Conservation (phyloP, 495 filamentous ascomycete genomes). For the Talaromyces wortmannii region DNA sequence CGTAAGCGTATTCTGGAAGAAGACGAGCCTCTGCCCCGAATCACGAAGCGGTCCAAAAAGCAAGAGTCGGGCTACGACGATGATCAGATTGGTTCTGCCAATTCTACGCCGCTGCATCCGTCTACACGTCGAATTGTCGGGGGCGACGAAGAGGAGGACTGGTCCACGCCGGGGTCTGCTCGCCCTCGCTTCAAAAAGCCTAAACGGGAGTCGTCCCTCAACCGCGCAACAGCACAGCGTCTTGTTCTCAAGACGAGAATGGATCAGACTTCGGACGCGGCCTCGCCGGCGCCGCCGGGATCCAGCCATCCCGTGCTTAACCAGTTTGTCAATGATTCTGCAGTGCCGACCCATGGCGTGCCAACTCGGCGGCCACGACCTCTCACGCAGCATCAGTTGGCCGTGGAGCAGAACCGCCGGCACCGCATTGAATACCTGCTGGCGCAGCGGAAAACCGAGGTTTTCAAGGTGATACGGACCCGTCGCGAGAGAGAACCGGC, state of each 20-base stretch:
- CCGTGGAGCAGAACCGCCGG: constrained; percentile 81
- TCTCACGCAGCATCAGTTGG: constrained; percentile 87
- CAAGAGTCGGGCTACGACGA: constrained; percentile 31
- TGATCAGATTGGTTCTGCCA: constrained; percentile 29
- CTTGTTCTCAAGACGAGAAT: constrained; percentile 42
- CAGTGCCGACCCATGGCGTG: constrained; percentile 16
- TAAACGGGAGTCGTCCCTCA: constrained; percentile 30
- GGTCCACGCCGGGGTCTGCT: constrained; percentile 24
- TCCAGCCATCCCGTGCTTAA: constrained; percentile 40
- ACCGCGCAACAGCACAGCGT: constrained; percentile 31
- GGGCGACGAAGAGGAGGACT: constrained; percentile 30
- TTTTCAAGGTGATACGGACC: constrained; percentile 53
- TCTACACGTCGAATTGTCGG: constrained; percentile 23
- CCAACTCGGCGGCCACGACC: constrained; percentile 63
- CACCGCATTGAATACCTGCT: constrained; percentile 85
- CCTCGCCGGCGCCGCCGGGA: constrained; percentile 43
- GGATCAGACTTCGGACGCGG: constrained; percentile 36
- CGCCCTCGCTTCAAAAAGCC: constrained; percentile 26
- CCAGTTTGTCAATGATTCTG: constrained; percentile 35
- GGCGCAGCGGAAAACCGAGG: constrained; percentile 58
- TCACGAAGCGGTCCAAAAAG: constrained; percentile 52
- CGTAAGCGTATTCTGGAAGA: constrained; percentile 71
- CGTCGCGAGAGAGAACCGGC: constrained; percentile 54
- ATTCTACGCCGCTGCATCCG: constrained; percentile 36
- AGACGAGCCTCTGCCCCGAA: constrained; percentile 51